Evolutionary conservation across 1,139 yeast species (phyloP), one percentile per base, ranked within the genome.

Genomic region (Magnusiomyces tetraspermus): DNA sequence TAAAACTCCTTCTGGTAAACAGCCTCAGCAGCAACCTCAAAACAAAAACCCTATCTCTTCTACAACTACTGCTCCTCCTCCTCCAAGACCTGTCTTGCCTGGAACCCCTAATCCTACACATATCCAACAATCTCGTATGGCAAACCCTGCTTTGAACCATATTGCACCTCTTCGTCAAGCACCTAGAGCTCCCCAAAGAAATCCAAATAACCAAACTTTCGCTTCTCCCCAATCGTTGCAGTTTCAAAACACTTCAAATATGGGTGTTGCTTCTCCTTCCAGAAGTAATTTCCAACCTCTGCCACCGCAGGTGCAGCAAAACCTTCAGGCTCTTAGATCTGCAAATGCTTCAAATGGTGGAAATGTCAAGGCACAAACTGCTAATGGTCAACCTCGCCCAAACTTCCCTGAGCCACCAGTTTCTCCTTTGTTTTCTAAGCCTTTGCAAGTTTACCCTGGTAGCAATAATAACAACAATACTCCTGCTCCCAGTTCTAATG

Each of bases 141-240:
- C 52, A 5, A 45, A 46, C 1, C 49, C 52, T 11, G 38, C 52
- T 8, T 38, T 42, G 21, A 22, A 31, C 13, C 46, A 61, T 45
- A 61, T 60, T 45, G 65, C 67, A 10, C 67, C 67, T 11, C 52
- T 63, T 48, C 54, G 67, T 28, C 67, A 63, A 48, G 66, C 66
- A 15, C 66, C 65, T 22, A 17, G 51, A 3, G 41, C 51, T 21
- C 53, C 51, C 8, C 53, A 46, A 2, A 36, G 45, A 5, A 50
- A 48, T 13, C 23, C 43, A n/a, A 49, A 38, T 30, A 48, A 22
- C 36, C 33, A 15, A n/a, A 41, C 53, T 6, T 15, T 41, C 19
- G 38, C 30, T 2, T 22, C 41, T 5, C 43, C 51, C 13, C 37
- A 37, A 19, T 10, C 15, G 17, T 21, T 33, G 10, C 52, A 24